These are phyloP conservation scores for Microascus cirrosus DNA, from an alignment of 2,329 filamentous ascomycete species.

Conservation along the genomic window DNA sequence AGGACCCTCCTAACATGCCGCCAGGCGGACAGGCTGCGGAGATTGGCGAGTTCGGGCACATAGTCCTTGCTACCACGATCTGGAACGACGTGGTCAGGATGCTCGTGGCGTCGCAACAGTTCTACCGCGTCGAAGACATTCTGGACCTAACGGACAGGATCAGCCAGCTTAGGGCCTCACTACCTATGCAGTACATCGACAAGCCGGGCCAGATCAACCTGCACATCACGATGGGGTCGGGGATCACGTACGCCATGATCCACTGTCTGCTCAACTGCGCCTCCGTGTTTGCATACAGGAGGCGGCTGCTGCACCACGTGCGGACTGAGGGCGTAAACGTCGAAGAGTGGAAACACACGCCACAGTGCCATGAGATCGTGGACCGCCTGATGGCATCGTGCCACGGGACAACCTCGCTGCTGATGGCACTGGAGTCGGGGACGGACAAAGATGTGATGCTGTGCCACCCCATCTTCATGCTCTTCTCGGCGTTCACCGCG, in stretches of 20 bases:
- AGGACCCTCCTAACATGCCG: constrained; percentile 24
- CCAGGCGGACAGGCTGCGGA: constrained; percentile 30
- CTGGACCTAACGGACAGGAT: constrained; percentile 39
- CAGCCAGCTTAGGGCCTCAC: constrained; percentile 38
- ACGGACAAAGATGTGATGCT: constrained; percentile 46
- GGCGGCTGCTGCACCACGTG: constrained; percentile 46
- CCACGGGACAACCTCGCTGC: constrained; percentile 44
- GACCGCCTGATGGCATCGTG: constrained; percentile 48
- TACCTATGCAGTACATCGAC: constrained; percentile 49
- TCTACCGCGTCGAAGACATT: constrained; percentile 43
- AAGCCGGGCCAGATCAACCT: constrained; percentile 50
- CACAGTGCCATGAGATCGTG: constrained; percentile 39
- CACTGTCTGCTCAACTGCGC: constrained; percentile 51
- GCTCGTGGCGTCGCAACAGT: constrained; percentile 41
- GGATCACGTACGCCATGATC: constrained; percentile 51
- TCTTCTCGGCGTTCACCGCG: constrained; percentile 50
- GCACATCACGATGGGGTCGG: constrained; percentile 54
- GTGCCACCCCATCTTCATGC: constrained; percentile 54
- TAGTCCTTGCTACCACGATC: constrained; percentile 47
- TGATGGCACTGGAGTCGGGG: constrained; percentile 43
- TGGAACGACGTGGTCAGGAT: constrained; percentile 53
- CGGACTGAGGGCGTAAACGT: constrained; percentile 38
- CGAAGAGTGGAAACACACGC: constrained; percentile 39
- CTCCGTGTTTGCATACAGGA: constrained; percentile 49
- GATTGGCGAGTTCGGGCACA: constrained; percentile 50